Conservation (phyloP, 129 eudicot species). For the Flaveria sonorensis region DNA sequence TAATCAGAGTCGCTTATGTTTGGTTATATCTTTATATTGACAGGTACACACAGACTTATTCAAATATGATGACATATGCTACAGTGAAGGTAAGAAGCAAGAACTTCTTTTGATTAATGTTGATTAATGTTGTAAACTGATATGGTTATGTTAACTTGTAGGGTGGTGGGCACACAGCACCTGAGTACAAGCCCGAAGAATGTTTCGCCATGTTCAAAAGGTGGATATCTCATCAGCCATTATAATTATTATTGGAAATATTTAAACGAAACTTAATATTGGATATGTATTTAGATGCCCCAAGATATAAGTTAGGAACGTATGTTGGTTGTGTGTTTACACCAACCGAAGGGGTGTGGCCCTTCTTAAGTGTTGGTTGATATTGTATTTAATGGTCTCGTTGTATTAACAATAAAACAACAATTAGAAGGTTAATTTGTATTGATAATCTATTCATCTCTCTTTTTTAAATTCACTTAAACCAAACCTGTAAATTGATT, state of each 20-base stretch:
- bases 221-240: background rate
- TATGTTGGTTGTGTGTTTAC: no score
- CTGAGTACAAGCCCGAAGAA: conserved; percentile 5
- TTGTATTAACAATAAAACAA: no score
- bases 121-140: background rate
- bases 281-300: no score
- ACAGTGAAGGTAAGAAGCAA: conserved; percentile 57
- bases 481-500: no score
- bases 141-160: background rate
- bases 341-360: no score
- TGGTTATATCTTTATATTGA: background rate
- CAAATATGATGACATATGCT: conserved; percentile 59
- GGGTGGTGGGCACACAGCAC: conserved; percentile 2
- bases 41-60: conserved; percentile 50
- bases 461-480: no score
- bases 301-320: no score
- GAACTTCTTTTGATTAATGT: background rate
- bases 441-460: no score
- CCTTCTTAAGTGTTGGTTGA: no score
- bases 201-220: background rate
- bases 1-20: background rate
- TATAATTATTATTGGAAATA: background rate
- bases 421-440: no score
- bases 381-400: no score
- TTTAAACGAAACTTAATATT: no score